Base-by-base conservation (phyloP, 1,139 yeast genomes). In the Kluyveromyces sp. region DNA sequence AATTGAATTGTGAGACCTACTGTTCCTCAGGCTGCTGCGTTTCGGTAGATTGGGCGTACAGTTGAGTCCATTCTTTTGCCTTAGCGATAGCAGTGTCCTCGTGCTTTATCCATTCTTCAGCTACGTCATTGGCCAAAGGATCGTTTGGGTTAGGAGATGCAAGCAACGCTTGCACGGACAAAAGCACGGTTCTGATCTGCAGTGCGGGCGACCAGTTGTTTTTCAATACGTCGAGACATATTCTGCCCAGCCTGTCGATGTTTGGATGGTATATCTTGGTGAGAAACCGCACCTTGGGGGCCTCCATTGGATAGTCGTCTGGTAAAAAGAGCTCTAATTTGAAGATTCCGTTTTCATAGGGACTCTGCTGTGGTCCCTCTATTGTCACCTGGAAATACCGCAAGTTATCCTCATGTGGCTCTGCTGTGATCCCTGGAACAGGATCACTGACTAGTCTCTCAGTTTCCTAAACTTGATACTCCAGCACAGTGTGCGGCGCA, bases 111-210 rank as follows among this genome's bases (percentile, higher is more conserved):
- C 98, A 92, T 55, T 83, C 92, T 54, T 87, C 89, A 2, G 98
- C 98, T 35, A 92, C 98, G 55, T 92, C 98, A 59, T 92, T 92
- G 28, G 97, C 97, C 51, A 94, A 73, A 1, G 98, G 99, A 66
- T 92, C 99, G 63, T 92, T 96, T 37, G 99, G 98, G 58, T 92
- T 94, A 8, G 99, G 98, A 3, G 96, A 89, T 1, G 95, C 95
- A 44, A 92, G 70, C 46, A 92, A 70, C 0, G 98, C 97, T 65
- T 94, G 98, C 49, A 92, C 84, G 15, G 95, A 85, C 47, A 94
- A 71, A 52, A 92, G 70, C 33, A 92, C 84, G n/a, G 98, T 94
- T 63, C 97, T 75, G 53, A 92, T 92, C 63, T 92, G 97, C 49
- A 89, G 72, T 0, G 98, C 98, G 7, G 98, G 98, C n/a, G 95